Conservation (phyloP, 495 filamentous ascomycete species). For the Neurospora sp. region DNA sequence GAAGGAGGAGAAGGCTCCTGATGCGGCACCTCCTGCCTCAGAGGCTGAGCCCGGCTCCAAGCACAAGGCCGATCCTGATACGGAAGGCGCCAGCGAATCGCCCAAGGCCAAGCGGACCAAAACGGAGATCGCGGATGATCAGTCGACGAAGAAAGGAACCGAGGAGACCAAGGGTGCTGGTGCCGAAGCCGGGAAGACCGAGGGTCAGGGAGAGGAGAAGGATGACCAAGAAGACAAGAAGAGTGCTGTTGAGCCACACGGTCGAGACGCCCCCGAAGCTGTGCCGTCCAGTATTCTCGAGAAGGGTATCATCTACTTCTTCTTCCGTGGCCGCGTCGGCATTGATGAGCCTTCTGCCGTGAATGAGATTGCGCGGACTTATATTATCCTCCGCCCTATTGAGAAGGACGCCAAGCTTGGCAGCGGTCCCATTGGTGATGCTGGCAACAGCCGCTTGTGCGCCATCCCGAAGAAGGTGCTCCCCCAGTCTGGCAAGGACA, state of each 20-base stretch:
- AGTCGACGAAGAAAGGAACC: conserved; percentile 1
- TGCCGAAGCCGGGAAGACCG: neutral
- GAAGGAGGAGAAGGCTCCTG: conserved; percentile 1
- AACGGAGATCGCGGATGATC: neutral
- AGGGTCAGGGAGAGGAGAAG: neutral
- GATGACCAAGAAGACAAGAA: neutral
- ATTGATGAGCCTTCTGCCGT: conserved; percentile 61
- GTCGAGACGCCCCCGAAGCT: conserved; percentile 4
- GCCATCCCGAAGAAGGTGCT: conserved; percentile 81
- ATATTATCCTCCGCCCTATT: conserved; percentile 73
- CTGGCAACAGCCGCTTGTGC: conserved; percentile 58
- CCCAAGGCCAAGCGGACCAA: conserved; percentile 13
- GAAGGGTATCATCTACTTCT: conserved; percentile 93
- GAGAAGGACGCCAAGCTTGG: conserved; percentile 58
- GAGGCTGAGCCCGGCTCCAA: conserved; percentile 15
- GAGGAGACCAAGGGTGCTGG: neutral
- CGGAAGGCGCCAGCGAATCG: neutral
- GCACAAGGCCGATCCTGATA: conserved; percentile 7
- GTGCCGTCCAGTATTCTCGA: conserved; percentile 72
- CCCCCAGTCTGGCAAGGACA: conserved; percentile 58
- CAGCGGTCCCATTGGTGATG: conserved; percentile 52
- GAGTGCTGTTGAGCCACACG: conserved; percentile 14
- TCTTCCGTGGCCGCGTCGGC: conserved; percentile 68
- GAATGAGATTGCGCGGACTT: conserved; percentile 66
- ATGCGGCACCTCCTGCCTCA: conserved; percentile 1